These are phyloP conservation scores for Casuarina glauca DNA, from an alignment of 306 rosid species.

Conservation along the genomic window DNA sequence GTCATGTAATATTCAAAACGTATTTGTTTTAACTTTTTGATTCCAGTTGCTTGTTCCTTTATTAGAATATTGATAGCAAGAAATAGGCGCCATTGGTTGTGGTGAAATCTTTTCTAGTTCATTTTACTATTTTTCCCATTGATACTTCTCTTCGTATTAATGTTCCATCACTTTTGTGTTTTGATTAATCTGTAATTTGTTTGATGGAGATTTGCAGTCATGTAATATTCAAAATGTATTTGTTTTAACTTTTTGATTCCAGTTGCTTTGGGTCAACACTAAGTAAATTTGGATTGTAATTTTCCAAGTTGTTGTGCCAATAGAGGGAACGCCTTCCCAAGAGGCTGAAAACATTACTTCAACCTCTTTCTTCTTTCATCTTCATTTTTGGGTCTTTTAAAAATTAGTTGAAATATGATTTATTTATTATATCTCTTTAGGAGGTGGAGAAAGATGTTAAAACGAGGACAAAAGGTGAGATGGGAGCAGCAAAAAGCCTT, in stretches of 20 bases:
- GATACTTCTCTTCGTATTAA: background rate
- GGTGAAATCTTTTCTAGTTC: background rate
- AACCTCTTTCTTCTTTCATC: background rate
- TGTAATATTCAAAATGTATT: background rate
- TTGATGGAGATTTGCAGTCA: background rate
- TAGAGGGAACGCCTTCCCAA: background rate
- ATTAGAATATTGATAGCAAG: background rate
- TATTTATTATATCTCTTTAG: conserved; percentile 35
- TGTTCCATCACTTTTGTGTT: background rate
- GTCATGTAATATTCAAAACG: too few species aligned
- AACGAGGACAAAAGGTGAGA: conserved; percentile 89
- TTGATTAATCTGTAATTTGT: background rate
- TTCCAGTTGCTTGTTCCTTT: background rate
- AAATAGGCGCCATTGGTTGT: background rate
- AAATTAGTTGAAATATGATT: background rate
- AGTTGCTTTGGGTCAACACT: background rate
- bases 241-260: background rate
- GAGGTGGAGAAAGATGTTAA: conserved; percentile 89
- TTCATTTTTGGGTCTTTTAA: conserved; percentile 6
- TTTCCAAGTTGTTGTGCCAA: background rate
- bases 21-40: background rate
- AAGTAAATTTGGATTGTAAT: background rate
- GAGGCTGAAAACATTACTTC: conserved; percentile 1
- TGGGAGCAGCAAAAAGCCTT: conserved; percentile 82
- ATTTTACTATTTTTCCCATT: background rate